Evolutionary conservation across 345 rosid species (phyloP).

Genomic region (Populus davidiana): DNA sequence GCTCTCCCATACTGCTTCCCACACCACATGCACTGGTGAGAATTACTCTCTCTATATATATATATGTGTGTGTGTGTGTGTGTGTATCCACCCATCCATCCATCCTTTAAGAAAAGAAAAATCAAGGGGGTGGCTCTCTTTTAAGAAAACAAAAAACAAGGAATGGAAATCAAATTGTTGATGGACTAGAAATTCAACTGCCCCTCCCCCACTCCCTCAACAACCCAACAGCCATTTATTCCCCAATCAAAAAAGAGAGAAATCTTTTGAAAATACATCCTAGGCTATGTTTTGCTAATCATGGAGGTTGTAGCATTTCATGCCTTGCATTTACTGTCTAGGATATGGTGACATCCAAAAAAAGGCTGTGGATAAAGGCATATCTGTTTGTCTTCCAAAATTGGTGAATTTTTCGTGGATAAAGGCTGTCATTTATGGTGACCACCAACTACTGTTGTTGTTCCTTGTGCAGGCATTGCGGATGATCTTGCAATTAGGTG

Average conservation of each 20-base stretch:
- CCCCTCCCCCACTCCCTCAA: no score
- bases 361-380: neutral
- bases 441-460: neutral
- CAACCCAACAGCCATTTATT: no score
- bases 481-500: constrained; percentile 96
- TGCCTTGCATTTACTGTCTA: constrained; percentile 6
- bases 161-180: neutral
- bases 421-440: neutral
- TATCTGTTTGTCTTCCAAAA: neutral
- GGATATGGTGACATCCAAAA: neutral
- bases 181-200: no score
- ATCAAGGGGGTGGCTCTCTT: constrained; percentile 1
- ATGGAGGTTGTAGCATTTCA: neutral
- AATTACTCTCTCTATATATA: neutral
- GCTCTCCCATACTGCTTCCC: constrained; percentile 81
- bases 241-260: neutral
- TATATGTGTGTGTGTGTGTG: no score
- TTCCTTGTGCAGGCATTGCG: constrained; percentile 66
- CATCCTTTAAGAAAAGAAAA: neutral
- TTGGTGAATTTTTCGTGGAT: neutral
- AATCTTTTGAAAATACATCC: neutral
- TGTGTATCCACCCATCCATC: no score
- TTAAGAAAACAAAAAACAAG: neutral
- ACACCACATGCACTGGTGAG: constrained; percentile 90
- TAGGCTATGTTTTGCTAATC: neutral